phyloP scores from a whole-genome alignment of 2,329 filamentous ascomycete genomes.

The Penicillium expansum region DNA sequence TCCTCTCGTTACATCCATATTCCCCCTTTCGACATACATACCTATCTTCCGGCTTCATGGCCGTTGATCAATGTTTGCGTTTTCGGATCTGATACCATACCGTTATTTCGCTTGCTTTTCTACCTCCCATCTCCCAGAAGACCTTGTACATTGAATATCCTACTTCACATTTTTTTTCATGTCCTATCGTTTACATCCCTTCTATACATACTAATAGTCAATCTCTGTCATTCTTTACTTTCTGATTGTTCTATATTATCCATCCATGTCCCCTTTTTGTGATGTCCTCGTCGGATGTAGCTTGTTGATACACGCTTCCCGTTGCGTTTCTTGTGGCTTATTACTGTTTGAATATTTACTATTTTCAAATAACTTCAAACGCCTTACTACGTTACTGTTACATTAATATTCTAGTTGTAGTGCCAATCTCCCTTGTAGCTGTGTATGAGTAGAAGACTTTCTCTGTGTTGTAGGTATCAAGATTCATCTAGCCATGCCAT shows the following conservation, averaged over 20 bases:
- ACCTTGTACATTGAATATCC: conserved; percentile 18
- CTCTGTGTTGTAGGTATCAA: not conserved
- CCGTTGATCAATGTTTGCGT: conserved; percentile 21
- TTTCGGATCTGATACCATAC: conserved; percentile 31
- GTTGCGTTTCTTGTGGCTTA: conserved; percentile 8
- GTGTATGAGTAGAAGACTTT: not conserved
- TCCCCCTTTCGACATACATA: conserved; percentile 15
- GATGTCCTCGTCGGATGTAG: not conserved
- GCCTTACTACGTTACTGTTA: not conserved
- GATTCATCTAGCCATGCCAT: too few species aligned
- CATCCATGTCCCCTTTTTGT: not conserved
- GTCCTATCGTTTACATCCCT: conserved; percentile 15
- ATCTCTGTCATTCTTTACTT: conserved; percentile 13
- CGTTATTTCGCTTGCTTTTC: conserved; percentile 11
- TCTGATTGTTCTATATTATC: conserved; percentile 13
- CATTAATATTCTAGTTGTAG: not conserved
- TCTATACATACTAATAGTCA: conserved; percentile 24
- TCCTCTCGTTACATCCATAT: conserved; percentile 12
- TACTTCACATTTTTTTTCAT: conserved; percentile 8
- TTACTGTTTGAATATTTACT: not conserved
- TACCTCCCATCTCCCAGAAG: conserved; percentile 1
- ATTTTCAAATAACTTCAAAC: not conserved
- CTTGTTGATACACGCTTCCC: not conserved
- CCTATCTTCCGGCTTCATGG: conserved; percentile 15
- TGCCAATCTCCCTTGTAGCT: not conserved